Evolutionary conservation across 257 asterid genomes (phyloP), one percentile per base, ranked within the genome.

Genomic region (Salvia rosmarinus): DNA sequence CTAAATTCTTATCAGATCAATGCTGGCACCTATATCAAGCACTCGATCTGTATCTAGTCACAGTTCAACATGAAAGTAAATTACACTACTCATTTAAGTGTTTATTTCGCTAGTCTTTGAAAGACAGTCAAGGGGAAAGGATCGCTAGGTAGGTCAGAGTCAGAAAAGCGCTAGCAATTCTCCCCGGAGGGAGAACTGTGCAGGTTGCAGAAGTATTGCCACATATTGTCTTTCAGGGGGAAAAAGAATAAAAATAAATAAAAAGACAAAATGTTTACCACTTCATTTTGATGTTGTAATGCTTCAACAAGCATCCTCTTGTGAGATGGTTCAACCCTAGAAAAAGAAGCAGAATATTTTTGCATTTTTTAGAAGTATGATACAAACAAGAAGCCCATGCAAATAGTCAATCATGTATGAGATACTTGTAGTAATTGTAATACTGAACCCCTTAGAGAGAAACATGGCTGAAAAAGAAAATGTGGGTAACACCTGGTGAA

Each of bases 251-350:
- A 25, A 78, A 72, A 62, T 14, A 2, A 62, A 2, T 1, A 17
- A 20, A 13, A 39, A 39, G 4, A 32, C 7, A 63, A 23, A 63
- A 42, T 43, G n/a, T 64, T 69, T 86, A 94, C 98, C 96, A 91
- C 99, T 84, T 95, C 99, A 85, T 87, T 91, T 80, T 95, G 99
- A 76, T 88, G 85, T 71, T 91, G 98, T 73, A 95, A 84, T 68
- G 99, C 96, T 80, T 95, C 98, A 79, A 95, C 99, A 65, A 95
- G 97, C 94, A 91, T 91, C 87, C 95, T 87, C 82, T 95, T 95
- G 84, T 95, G 99, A 82, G 98, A 91, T 75, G 99, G 99, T 79
- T 95, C 99, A 63, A 95, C 99, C 96, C 99, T 94, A 70, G 52
- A 52, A 82, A 76, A 68, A 57, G 10, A 57, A 40, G 60, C 72